Evolutionary conservation across 116 monocot genomes (phyloP).

Genomic region (Zostera marina): DNA sequence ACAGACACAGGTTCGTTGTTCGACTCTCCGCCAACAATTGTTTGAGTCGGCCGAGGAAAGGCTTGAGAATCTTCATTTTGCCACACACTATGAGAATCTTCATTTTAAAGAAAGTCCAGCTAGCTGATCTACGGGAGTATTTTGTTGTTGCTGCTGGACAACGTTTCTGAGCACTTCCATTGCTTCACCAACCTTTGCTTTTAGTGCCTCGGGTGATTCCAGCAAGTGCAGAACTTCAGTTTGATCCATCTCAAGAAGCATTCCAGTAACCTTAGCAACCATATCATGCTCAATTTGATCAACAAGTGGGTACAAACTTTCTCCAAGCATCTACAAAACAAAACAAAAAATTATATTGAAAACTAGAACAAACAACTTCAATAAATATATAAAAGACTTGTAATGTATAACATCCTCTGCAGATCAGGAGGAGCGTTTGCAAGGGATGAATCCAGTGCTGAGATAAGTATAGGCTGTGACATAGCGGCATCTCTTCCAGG

Average conservation of each 20-base stretch:
- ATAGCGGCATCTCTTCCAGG: slow-evolving; percentile 26
- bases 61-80: no score
- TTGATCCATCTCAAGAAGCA: slow-evolving; percentile 93
- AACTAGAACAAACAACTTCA: no score
- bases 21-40: no score
- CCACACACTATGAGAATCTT: no score
- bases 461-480: slow-evolving; percentile 38
- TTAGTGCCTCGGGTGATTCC: slow-evolving; percentile 73
- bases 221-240: slow-evolving; percentile 78
- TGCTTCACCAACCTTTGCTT: slow-evolving; percentile 67
- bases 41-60: no score
- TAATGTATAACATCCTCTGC: slow-evolving; percentile 38
- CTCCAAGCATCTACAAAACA: slow-evolving; percentile 83
- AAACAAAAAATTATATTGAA: neutral
- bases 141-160: slow-evolving; percentile 19
- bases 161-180: slow-evolving; percentile 65
- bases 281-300: slow-evolving; percentile 62
- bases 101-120: slow-evolving; percentile 25
- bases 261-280: slow-evolving; percentile 78
- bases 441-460: slow-evolving; percentile 46
- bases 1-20: no score
- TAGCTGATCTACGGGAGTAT: slow-evolving; percentile 20
- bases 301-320: slow-evolving; percentile 69
- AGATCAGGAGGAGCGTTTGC: slow-evolving; percentile 52
- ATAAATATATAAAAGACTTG: no score